Percentiles rank a stretch among this genome's conserved stretches.
phyloP scores from a whole-genome alignment of 345 rosid genomes.

The Pistacia atlantica region DNA sequence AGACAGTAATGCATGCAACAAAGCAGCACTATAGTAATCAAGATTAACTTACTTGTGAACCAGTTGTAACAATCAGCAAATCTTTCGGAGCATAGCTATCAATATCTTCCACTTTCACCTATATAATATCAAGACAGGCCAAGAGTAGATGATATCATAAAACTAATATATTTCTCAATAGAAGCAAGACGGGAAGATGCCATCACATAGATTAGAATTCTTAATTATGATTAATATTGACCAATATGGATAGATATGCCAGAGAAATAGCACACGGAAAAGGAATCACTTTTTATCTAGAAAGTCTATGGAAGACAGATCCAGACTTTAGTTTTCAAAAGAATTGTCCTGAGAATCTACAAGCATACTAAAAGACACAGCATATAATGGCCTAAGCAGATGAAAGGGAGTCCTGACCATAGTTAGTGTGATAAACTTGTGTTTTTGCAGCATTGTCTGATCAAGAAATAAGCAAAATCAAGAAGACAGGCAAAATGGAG shows the following conservation, averaged over 20 bases:
- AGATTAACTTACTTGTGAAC: slow-evolving; percentile 84
- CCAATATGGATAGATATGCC: slow-evolving; percentile 5
- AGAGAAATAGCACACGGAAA: slow-evolving; percentile 7
- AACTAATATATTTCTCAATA: slow-evolving; percentile 15
- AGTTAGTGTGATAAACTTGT: neutral
- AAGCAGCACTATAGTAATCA: neutral
- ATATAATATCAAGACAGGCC: slow-evolving; percentile 12
- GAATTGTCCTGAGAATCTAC: neutral
- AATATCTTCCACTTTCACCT: slow-evolving; percentile 96
- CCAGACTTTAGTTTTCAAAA: neutral
- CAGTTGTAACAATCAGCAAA: slow-evolving; percentile 92
- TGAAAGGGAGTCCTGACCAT: neutral
- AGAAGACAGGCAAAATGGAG: too few relatives aligned
- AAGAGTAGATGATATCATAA: slow-evolving; percentile 15
- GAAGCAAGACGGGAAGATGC: neutral
- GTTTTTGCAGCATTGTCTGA: neutral
- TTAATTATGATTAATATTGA: neutral
- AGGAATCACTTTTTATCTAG: neutral
- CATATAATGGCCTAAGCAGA: neutral
- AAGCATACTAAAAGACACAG: neutral
- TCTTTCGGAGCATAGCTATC: slow-evolving; percentile 96
- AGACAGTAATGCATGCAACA: neutral
- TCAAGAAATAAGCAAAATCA: neutral
- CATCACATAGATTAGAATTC: neutral
- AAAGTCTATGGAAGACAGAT: neutral